These are phyloP conservation scores for Ceratocystis lukuohia DNA, from an alignment of 2,329 filamentous ascomycete species.

Conservation along the genomic window DNA sequence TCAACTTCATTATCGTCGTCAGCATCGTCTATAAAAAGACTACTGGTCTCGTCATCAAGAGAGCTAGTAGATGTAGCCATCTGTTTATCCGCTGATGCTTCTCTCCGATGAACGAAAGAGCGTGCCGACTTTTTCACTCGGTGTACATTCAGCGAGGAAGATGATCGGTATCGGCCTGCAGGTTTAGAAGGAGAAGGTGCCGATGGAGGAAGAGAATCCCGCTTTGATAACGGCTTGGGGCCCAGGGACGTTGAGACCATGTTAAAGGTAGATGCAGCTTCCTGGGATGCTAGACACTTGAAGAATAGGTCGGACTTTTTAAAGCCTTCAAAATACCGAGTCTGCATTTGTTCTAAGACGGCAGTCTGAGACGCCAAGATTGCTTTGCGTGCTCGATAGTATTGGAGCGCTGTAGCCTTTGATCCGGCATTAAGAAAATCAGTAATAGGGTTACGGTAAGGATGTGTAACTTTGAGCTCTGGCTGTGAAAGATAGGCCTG, in stretches of 20 bases:
- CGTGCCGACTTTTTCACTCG: conserved; percentile 31
- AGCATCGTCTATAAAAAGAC: conserved; percentile 65
- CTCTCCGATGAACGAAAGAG: conserved; percentile 30
- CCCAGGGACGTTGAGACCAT: neutral
- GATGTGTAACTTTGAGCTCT: conserved; percentile 63
- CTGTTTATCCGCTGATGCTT: conserved; percentile 11
- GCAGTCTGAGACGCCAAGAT: conserved; percentile 71
- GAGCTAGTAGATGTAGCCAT: conserved; percentile 15
- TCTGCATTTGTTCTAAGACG: conserved; percentile 73
- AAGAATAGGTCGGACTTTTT: conserved; percentile 90
- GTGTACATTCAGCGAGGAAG: conserved; percentile 28
- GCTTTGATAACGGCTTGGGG: neutral
- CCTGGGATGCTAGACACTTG: conserved; percentile 86
- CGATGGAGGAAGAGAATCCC: conserved; percentile 5
- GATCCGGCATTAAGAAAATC: conserved; percentile 68
- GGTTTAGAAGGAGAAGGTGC: conserved; percentile 4
- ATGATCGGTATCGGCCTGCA: conserved; percentile 18
- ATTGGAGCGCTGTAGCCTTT: conserved; percentile 64
- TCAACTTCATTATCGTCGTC: conserved; percentile 64
- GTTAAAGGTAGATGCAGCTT: conserved; percentile 37
- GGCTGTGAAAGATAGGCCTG: conserved; percentile 74
- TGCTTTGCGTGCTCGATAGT: conserved; percentile 66
- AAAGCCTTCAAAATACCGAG: conserved; percentile 68
- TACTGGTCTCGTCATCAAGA: conserved; percentile 46
- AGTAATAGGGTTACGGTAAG: conserved; percentile 55